Conservation (phyloP, 768 basidiomycete species). For the Russula ochroleuca region DNA sequence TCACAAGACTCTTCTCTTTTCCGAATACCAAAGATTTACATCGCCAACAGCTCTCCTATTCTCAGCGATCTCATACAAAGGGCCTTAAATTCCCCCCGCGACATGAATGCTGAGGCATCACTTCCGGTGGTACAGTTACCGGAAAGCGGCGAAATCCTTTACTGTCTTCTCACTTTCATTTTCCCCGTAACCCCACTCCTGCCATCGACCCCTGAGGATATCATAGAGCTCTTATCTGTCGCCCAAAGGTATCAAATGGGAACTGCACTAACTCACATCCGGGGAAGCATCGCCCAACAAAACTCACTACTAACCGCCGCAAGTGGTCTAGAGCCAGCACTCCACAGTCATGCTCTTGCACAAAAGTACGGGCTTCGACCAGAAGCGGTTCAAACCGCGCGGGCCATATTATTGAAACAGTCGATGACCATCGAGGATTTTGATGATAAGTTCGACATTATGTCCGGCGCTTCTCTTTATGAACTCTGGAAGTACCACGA, state of each 20-base stretch:
- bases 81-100: background rate
- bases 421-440: background rate
- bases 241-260: slow-evolving; percentile 13
- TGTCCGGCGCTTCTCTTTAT: background rate
- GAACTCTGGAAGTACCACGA: slow-evolving; percentile 14
- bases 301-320: background rate
- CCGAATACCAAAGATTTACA: no score
- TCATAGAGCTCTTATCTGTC: slow-evolving; percentile 2
- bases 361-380: background rate
- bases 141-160: background rate
- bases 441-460: background rate
- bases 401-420: background rate
- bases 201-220: background rate
- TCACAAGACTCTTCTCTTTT: no score
- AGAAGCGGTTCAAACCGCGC: no score
- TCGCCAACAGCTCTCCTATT: no score
- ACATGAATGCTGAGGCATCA: background rate
- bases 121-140: background rate
- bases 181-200: slow-evolving; percentile 7
- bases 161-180: slow-evolving; percentile 14
- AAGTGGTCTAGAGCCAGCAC: background rate
- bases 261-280: background rate
- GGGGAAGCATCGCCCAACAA: background rate
- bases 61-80: background rate
- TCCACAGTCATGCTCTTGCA: slow-evolving; percentile 1